Evolutionary conservation across 441 rosid species (phyloP), one percentile per base, ranked within the genome.

Genomic region (Erysimum pusillum): DNA sequence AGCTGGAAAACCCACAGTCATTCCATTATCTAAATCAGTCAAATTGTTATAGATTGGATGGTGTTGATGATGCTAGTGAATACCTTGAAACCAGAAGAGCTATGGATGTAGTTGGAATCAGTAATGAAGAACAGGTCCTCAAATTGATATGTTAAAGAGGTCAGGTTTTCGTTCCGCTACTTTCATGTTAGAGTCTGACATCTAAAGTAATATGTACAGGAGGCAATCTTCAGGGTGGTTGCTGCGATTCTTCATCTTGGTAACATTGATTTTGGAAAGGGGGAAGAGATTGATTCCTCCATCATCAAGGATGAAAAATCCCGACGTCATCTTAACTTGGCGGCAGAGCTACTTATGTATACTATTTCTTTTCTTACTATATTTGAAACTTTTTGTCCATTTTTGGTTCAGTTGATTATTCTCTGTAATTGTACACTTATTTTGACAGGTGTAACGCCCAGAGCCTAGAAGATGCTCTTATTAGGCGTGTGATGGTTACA

Each of bases 171-270:
- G 11, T 25, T 57, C 7, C n/a, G 31, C 39, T 69, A 71, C 36
- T 79, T 44, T 58, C 36, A 66, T 58, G 58, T 53, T 75, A 42
- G 78, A 52, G 82, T 80, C 84, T 76, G 67, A 85, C 72, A 45
- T 44, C 57, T 58, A 57, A 60, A 44, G 68, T 52, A 35, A 32
- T 76, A 20, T 74, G 63, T 81, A 76, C 91, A 89, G 94, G 94
- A 86, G 67, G 88, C 90, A 71, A 87, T 89, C 77, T 89, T 89
- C 85, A 79, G 88, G 79, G 94, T 89, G 72, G 91, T 89, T 45
- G 94, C 94, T 52, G 89, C 94, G 38, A 85, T 89, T 81, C 89
- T 89, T 77, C 94, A 89, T 82, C 84, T 89, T 72, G 94, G 94
- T 74, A 89, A 89, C 73, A 76, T 89, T 76, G 76, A 82, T 57